Evolutionary conservation across 768 basidiomycete species (phyloP), one percentile per base, ranked within the genome.

Genomic region (Lentinus tigrinus): DNA sequence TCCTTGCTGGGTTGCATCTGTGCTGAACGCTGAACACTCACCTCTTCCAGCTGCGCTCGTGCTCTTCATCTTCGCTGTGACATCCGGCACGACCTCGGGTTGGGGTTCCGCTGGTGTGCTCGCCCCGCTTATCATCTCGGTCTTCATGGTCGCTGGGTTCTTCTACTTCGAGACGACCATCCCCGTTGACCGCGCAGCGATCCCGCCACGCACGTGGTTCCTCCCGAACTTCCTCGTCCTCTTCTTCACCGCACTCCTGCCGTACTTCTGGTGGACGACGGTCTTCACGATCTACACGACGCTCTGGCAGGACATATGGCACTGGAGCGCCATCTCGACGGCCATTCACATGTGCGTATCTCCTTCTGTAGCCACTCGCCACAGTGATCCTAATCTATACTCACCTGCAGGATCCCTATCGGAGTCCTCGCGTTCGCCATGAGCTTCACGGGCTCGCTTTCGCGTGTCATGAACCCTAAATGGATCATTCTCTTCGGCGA

Each of bases 401-500:
- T 24, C 19, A 13, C 28, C 0, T 16, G 6, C 23, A 71, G 68
- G 70, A 54, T 79, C 10, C 79, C 80, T 1, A 63, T 83, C 52
- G 77, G 78, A 26, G 59, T 77, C 3, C 66, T 72, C 40, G 70
- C 74, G 8, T 68, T 80, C 16, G 63, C 70, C 9, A 71, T 67
- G 56, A 68, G 74, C 40, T 75, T 76, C 67, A 72, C 76, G 1
- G 77, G 78, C 17, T 52, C 73, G 11, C 58, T 81, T 34, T 69
- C 78, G 13, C 74, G 70, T 47, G 55, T 58, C 38, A 62, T 70
- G 9, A 63, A 73, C 37, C 70, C 69, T 36, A 84, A 83, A 63
- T 79, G 74, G 70, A 69, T 81, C 43, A 77, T 82, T 57, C 69
- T 82, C 27, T 58, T 65, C 38, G 82, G 78, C 4, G 72, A 77